These are phyloP conservation scores for Begonia loranthoides DNA, from an alignment of 306 rosid species.

Conservation along the genomic window DNA sequence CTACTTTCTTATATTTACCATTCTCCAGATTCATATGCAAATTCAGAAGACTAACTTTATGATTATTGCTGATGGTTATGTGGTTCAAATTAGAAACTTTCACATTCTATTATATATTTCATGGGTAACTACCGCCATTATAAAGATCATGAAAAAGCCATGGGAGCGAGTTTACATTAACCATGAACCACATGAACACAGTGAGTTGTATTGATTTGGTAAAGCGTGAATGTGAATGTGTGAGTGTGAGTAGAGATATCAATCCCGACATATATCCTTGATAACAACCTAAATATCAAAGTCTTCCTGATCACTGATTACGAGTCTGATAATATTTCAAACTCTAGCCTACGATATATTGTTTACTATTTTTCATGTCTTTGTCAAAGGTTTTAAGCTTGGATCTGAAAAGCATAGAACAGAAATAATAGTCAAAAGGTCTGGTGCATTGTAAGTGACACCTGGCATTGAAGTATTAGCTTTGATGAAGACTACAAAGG, in stretches of 20 bases:
- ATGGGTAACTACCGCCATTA: constrained; percentile 68
- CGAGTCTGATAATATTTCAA: too few species aligned
- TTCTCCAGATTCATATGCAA: too few species aligned
- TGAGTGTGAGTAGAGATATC: neutral
- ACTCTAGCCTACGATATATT: neutral
- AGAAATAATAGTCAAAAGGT: constrained; percentile 51
- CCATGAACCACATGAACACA: constrained; percentile 75
- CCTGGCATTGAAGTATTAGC: constrained; percentile 84
- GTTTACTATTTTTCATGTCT: constrained; percentile 1
- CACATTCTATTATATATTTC: constrained; percentile 4
- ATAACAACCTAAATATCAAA: neutral
- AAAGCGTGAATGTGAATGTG: neutral
- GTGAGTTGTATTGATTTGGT: constrained; percentile 34
- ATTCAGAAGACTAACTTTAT: too few species aligned
- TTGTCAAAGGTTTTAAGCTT: constrained; percentile 70
- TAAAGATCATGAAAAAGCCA: constrained; percentile 79
- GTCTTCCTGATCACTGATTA: neutral
- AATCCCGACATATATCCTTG: neutral
- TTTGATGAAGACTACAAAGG: constrained; percentile 78
- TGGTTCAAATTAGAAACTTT: neutral
- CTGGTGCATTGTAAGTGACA: constrained; percentile 51
- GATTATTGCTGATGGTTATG: too few species aligned
- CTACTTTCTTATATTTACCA: too few species aligned
- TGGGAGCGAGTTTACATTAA: constrained; percentile 74
- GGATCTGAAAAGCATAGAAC: constrained; percentile 84